These are phyloP conservation scores for Linderniella brevidens DNA, from an alignment of 257 asterid species.

Conservation along the genomic window DNA sequence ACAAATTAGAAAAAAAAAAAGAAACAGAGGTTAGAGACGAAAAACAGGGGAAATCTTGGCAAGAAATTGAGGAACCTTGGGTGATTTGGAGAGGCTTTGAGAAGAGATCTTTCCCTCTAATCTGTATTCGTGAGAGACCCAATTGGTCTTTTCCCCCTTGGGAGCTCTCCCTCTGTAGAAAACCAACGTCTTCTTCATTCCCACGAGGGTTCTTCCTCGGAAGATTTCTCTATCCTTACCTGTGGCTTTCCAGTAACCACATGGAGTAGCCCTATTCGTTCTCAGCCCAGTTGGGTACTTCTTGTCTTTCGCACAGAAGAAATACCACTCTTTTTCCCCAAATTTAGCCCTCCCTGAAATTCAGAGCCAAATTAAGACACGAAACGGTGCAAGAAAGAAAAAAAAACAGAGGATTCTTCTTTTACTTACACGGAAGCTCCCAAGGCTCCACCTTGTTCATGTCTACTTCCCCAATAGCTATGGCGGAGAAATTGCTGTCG, in stretches of 20 bases:
- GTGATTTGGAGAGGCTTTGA: slow-evolving; percentile 18
- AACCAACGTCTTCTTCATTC: slow-evolving; percentile 79
- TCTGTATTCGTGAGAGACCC: slow-evolving; percentile 83
- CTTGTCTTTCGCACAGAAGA: slow-evolving; percentile 64
- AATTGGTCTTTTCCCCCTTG: slow-evolving; percentile 57
- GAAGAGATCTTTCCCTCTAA: slow-evolving; percentile 36
- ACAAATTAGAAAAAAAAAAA: too few species aligned
- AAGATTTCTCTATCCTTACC: slow-evolving; percentile 73
- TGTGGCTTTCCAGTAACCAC: slow-evolving; percentile 90
- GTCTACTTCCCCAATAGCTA: slow-evolving; percentile 67
- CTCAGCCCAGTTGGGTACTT: slow-evolving; percentile 74
- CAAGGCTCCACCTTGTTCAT: slow-evolving; percentile 85
- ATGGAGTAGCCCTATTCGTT: slow-evolving; percentile 66
- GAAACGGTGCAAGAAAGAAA: not conserved
- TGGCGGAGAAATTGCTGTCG: slow-evolving; percentile 24
- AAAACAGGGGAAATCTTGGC: slow-evolving; percentile 10
- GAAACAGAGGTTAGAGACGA: not conserved
- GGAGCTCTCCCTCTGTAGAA: slow-evolving; percentile 85
- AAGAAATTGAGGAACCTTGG: slow-evolving; percentile 20
- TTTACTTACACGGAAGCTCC: slow-evolving; percentile 67
- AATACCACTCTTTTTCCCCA: slow-evolving; percentile 86
- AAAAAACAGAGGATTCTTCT: not conserved
- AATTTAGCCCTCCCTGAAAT: slow-evolving; percentile 49
- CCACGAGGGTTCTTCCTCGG: slow-evolving; percentile 42
- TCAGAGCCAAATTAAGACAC: too few species aligned